Base-by-base conservation (phyloP, 2,329 filamentous ascomycete genomes). In the Raffaelea deltoideospora region DNA sequence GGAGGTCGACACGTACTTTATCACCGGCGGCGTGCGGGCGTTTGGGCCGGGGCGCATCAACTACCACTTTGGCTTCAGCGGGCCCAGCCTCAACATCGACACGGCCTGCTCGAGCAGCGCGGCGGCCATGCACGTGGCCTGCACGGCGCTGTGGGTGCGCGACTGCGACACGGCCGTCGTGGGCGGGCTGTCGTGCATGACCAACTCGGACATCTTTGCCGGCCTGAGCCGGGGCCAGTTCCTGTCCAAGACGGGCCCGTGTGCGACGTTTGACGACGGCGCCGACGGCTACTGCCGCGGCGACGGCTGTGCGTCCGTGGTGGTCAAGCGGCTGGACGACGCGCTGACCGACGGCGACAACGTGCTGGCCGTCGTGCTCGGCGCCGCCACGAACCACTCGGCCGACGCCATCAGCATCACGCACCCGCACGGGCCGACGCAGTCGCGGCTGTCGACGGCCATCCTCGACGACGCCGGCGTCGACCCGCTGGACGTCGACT, bases 211-310 rank as follows among this genome's bases (percentile, higher is more conserved):
- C 53, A 82, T 81, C 60, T 84, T 83, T 57, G 67, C 78, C 10
- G 80, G 79, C 46, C 62, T 88, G 8, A 79, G 76, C 50, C 74
- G 79, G 46, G 82, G 79, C 11, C 78, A 84, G 48, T 87, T 88
- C 58, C 59, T 88, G 45, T 83, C 79, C 22, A 79, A 79, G 58
- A 81, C 72, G 36, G 79, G 81, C 8, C 70, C 74, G 43, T 87
- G 81, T 56, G 82, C 84, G 50, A 84, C 82, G 0, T 90, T 84
- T 50, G 82, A 88, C 53, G 77, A 84, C 44, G 72, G 68, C 27
- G 83, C 83, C 3, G 80, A 87, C 55, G 83, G 83, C 2, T 88
- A 90, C 57, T 88, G 82, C 58, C 76, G 83, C 51, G 81, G 75
- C 37, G 83, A 90, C 46, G 29, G 37, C 18, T 88, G 76, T 42